Conservation (phyloP, 352 stramenopile species). For the Globisporangium megalacanthum region DNA sequence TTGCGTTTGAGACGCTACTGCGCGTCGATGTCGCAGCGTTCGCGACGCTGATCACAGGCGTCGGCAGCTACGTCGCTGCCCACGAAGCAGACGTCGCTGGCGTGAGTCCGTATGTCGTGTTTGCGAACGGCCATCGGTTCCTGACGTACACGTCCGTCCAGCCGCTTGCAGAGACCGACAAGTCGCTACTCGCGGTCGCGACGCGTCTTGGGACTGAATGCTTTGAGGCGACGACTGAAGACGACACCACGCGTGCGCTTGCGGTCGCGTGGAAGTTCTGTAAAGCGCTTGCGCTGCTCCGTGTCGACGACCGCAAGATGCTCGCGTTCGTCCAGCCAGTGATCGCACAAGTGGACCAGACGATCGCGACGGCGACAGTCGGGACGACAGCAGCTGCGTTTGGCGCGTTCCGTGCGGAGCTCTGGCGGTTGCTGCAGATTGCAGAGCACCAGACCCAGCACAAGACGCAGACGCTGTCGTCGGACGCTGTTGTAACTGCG, state of each 20-base stretch:
- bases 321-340: constrained; percentile 34
- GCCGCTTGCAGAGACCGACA: constrained; percentile 18
- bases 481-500: constrained; percentile 25
- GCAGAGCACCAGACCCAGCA: constrained; percentile 24
- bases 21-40: constrained; percentile 33
- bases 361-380: constrained; percentile 9
- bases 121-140: constrained; percentile 35
- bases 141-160: constrained; percentile 15
- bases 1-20: constrained; percentile 46
- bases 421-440: constrained; percentile 73
- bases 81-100: constrained; percentile 42
- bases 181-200: constrained; percentile 26
- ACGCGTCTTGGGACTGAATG: constrained; percentile 19
- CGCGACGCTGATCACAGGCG: constrained; percentile 40
- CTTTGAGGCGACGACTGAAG: constrained; percentile 4
- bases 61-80: constrained; percentile 43
- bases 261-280: constrained; percentile 73
- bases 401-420: constrained; percentile 38
- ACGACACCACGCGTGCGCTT: constrained; percentile 12
- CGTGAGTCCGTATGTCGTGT: constrained; percentile 35
- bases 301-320: constrained; percentile 31
- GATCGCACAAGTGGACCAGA: constrained; percentile 31
- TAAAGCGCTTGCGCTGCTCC: constrained; percentile 47
- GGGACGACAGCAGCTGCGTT: constrained; percentile 6
- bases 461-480: constrained; percentile 13